Conservation (phyloP, 2,329 filamentous ascomycete genomes). For the Alternaria sp. region DNA sequence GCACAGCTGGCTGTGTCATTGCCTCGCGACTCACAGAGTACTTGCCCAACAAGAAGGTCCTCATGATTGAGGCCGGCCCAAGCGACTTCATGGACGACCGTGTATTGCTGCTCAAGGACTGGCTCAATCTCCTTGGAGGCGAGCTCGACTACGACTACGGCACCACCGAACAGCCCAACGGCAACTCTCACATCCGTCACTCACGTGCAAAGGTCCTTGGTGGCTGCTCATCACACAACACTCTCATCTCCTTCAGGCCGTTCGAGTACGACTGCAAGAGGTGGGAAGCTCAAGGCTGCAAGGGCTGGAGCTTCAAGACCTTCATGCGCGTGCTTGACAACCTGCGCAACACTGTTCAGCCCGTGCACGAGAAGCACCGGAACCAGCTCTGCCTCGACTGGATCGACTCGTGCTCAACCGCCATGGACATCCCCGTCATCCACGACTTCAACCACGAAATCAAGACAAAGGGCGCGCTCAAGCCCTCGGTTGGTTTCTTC, state of each 20-base stretch:
- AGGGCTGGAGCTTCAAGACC: slow-evolving; percentile 86
- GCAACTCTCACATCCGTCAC: slow-evolving; percentile 91
- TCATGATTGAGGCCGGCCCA: slow-evolving; percentile 88
- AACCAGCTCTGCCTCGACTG: slow-evolving; percentile 94
- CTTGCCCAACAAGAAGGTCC: slow-evolving; percentile 80
- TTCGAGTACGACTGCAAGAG: slow-evolving; percentile 88
- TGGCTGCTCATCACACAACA: slow-evolving; percentile 94
- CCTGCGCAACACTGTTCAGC: slow-evolving; percentile 88
- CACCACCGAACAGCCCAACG: slow-evolving; percentile 88
- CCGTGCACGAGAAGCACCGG: slow-evolving; percentile 82
- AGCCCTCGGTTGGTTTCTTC: slow-evolving; percentile 86
- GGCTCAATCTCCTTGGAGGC: slow-evolving; percentile 84
- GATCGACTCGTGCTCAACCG: slow-evolving; percentile 80
- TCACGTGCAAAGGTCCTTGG: slow-evolving; percentile 92
- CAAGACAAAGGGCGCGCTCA: slow-evolving; percentile 73
- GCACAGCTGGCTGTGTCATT: slow-evolving; percentile 86
- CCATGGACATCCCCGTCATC: slow-evolving; percentile 82
- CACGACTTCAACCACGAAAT: slow-evolving; percentile 90
- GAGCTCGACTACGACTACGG: slow-evolving; percentile 91
- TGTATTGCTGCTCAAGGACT: slow-evolving; percentile 86
- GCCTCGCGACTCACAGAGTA: slow-evolving; percentile 83
- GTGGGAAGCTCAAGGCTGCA: slow-evolving; percentile 83
- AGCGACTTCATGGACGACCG: slow-evolving; percentile 90
- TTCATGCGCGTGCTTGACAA: slow-evolving; percentile 85
- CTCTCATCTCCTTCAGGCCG: slow-evolving; percentile 89